Conservation (phyloP, 345 rosid genomes). For the Trapa bicornis region DNA sequence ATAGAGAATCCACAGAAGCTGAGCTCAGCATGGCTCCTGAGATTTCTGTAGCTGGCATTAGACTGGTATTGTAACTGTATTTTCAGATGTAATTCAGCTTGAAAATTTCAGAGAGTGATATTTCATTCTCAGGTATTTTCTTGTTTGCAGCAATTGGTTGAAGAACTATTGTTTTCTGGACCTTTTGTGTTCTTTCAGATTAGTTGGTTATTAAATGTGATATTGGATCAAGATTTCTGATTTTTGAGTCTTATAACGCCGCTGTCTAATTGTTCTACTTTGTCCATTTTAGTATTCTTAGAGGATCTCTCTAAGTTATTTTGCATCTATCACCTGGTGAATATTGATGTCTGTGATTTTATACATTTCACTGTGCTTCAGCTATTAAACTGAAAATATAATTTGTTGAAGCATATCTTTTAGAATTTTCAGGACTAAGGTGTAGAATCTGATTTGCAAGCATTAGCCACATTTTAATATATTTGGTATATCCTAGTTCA, state of each 20-base stretch:
- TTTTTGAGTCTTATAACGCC: neutral
- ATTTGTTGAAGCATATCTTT: neutral
- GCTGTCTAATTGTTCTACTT: neutral
- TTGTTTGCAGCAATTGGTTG: neutral
- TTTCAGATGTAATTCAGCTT: neutral
- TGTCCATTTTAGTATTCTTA: neutral
- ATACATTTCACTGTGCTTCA: neutral
- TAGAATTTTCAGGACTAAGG: neutral
- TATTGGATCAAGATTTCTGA: neutral
- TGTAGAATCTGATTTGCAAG: neutral
- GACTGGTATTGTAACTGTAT: neutral
- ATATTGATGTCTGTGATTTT: neutral
- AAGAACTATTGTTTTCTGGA: neutral
- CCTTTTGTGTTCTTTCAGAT: neutral
- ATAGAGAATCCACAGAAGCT: slow-evolving; percentile 39
- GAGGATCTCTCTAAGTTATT: neutral
- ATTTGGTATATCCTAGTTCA: neutral
- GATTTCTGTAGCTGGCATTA: slow-evolving; percentile 18
- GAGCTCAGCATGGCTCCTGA: slow-evolving; percentile 20
- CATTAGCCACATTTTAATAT: neutral
- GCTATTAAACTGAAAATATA: neutral
- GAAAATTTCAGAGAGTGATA: neutral
- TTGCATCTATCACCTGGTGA: neutral
- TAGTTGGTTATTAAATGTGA: neutral
- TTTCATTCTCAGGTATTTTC: neutral